Percentiles rank a stretch among this genome's conserved stretches.
phyloP scores from a whole-genome alignment of 495 filamentous ascomycete genomes.

The Lasiosphaeria hispida region DNA sequence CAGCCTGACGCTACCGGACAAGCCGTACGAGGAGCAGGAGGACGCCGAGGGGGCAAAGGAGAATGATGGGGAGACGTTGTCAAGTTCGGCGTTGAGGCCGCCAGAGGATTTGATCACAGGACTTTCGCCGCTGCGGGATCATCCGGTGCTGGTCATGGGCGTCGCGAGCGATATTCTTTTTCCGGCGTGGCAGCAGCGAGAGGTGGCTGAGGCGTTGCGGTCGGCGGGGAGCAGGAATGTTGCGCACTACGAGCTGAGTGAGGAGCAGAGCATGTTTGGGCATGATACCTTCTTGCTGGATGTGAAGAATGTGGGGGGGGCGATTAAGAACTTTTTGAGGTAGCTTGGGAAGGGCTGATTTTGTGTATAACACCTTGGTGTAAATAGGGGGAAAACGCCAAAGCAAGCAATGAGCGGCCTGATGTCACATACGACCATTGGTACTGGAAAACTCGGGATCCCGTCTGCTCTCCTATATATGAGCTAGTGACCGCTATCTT shows the following conservation, averaged over 20 bases:
- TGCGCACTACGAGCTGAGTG: conserved; percentile 84
- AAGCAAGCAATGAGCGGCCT: too few relatives aligned
- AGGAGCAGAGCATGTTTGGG: conserved; percentile 88
- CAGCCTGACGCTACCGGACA: conserved; percentile 78
- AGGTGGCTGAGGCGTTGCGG: conserved; percentile 82
- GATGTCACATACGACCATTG: too few relatives aligned
- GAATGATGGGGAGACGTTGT: not conserved
- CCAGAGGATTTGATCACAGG: conserved; percentile 78
- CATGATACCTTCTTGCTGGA: conserved; percentile 97
- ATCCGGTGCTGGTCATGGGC: conserved; percentile 83
- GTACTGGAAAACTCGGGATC: too few relatives aligned
- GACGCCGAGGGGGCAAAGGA: conserved; percentile 45
- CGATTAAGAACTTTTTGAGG: conserved; percentile 72
- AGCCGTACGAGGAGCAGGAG: conserved; percentile 74
- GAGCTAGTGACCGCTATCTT: too few relatives aligned
- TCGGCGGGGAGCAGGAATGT: conserved; percentile 73
- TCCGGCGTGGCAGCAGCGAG: conserved; percentile 96
- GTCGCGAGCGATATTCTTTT: conserved; percentile 97
- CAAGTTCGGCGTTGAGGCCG: conserved; percentile 41
- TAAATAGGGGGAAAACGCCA: too few relatives aligned
- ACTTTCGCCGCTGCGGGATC: conserved; percentile 65
- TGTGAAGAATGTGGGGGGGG: conserved; percentile 84
- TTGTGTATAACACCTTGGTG: not conserved
- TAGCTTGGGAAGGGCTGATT: conserved; percentile 24
- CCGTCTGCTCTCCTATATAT: too few relatives aligned